phyloP scores from a whole-genome alignment of 495 filamentous ascomycete genomes.

The Melanomma pulvis-pyrius region DNA sequence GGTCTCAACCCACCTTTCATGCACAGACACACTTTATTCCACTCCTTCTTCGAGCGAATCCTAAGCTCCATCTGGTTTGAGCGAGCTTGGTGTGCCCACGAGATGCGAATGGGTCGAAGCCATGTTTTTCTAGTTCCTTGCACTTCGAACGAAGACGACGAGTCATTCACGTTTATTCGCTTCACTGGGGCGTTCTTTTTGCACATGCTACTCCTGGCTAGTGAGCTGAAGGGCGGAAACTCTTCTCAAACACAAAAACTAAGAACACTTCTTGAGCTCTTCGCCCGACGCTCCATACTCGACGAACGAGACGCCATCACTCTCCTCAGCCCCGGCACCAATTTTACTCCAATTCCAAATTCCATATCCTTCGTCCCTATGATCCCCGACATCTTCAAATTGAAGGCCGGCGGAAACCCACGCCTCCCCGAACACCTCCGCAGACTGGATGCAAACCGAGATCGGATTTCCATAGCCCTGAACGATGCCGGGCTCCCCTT shows the following conservation, averaged over 20 bases:
- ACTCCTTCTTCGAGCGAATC: constrained; percentile 36
- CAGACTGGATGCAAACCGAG: constrained; percentile 39
- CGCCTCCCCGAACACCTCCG: constrained; percentile 36
- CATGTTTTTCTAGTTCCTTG: constrained; percentile 42
- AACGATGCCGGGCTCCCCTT: constrained; percentile 40
- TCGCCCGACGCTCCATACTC: not conserved
- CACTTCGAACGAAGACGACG: constrained; percentile 13
- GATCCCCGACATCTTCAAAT: constrained; percentile 39
- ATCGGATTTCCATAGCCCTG: constrained; percentile 40
- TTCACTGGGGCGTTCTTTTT: constrained; percentile 42
- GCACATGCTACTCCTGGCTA: constrained; percentile 39
- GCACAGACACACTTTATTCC: constrained; percentile 32
- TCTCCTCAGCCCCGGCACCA: constrained; percentile 23
- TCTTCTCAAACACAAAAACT: not conserved
- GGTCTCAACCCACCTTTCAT: constrained; percentile 40
- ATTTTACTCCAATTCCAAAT: constrained; percentile 1
- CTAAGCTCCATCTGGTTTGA: constrained; percentile 43
- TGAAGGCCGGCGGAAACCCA: constrained; percentile 42
- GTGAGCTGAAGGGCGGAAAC: constrained; percentile 18
- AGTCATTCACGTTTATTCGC: constrained; percentile 26
- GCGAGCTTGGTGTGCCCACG: constrained; percentile 44
- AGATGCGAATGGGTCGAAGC: constrained; percentile 39
- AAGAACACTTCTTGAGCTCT: constrained; percentile 19
- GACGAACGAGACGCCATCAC: constrained; percentile 35
- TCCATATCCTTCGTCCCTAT: constrained; percentile 28